These are phyloP conservation scores for Fusarium sp. DNA, from an alignment of 2,329 filamentous ascomycete genomes.

Conservation along the genomic window DNA sequence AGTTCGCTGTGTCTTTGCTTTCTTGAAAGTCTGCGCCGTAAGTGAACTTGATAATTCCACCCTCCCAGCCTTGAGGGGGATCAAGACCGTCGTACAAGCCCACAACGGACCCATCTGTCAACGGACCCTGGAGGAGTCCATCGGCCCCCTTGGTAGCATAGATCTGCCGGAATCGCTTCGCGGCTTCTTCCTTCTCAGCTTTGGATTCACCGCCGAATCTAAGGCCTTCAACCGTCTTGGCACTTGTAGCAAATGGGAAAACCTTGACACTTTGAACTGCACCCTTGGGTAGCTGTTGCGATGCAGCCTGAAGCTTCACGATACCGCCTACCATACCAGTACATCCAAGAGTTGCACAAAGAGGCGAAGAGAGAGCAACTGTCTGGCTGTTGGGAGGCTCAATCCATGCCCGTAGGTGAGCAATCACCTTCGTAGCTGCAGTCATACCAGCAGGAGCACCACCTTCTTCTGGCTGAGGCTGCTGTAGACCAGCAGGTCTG, in stretches of 20 bases:
- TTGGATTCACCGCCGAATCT: slow-evolving; percentile 92
- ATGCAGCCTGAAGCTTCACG: slow-evolving; percentile 87
- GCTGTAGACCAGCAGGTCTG: slow-evolving; percentile 82
- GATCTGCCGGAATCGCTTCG: slow-evolving; percentile 78
- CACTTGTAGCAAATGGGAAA: slow-evolving; percentile 79
- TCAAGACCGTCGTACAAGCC: slow-evolving; percentile 69
- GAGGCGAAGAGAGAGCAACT: slow-evolving; percentile 80
- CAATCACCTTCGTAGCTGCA: slow-evolving; percentile 75
- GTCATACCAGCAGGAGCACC: slow-evolving; percentile 65
- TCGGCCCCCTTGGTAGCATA: slow-evolving; percentile 72
- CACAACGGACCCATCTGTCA: slow-evolving; percentile 91
- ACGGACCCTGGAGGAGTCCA: slow-evolving; percentile 82
- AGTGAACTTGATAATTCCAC: slow-evolving; percentile 86
- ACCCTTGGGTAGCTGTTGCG: slow-evolving; percentile 77
- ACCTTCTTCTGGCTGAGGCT: slow-evolving; percentile 77
- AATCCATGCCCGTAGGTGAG: slow-evolving; percentile 83
- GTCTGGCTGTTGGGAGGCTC: slow-evolving; percentile 88
- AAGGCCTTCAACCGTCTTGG: slow-evolving; percentile 75
- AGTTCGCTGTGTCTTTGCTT: slow-evolving; percentile 68
- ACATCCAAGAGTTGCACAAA: slow-evolving; percentile 82
- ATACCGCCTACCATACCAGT: slow-evolving; percentile 86
- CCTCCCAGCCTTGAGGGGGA: slow-evolving; percentile 78
- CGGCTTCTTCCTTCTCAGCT: slow-evolving; percentile 83
- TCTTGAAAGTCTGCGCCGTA: slow-evolving; percentile 57
- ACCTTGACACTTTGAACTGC: slow-evolving; percentile 79